These are phyloP conservation scores for Pulveroboletus frians DNA, from an alignment of 768 basidiomycete species.

Conservation along the genomic window DNA sequence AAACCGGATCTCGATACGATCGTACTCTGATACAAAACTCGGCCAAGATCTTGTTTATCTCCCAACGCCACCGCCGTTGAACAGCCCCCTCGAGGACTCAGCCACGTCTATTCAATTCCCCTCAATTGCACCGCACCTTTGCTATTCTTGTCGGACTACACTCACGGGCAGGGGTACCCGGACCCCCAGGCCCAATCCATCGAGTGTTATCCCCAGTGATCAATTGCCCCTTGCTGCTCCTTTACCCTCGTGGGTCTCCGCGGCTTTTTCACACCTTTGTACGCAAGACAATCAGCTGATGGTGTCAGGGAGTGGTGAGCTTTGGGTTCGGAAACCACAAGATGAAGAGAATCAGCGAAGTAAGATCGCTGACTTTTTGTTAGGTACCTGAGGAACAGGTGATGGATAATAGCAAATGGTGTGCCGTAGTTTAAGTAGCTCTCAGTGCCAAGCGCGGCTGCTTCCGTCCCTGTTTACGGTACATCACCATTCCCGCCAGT, in stretches of 20 bases:
- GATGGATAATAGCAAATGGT: neutral
- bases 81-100: neutral
- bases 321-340: constrained; percentile 30
- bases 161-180: constrained; percentile 55
- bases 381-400: constrained; percentile 22
- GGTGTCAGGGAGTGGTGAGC: constrained; percentile 19
- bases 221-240: constrained; percentile 14
- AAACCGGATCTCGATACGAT: constrained; percentile 63
- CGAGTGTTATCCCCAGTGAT: neutral
- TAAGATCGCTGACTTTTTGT: constrained; percentile 36
- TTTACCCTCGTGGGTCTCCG: constrained; percentile 33
- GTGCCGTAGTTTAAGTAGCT: neutral
- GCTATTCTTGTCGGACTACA: constrained; percentile 60
- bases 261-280: neutral
- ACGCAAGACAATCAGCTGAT: neutral
- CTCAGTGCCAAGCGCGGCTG: neutral
- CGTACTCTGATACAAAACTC: constrained; percentile 28
- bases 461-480: neutral
- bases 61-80: neutral
- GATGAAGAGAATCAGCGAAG: constrained; percentile 35
- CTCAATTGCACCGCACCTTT: constrained; percentile 41
- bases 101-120: constrained; percentile 1
- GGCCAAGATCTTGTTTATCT: constrained; percentile 11
- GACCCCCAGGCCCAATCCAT: constrained; percentile 20
- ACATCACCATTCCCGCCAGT: neutral